Evolutionary conservation across 176 grass and related monocot genomes (phyloP), one percentile per base, ranked within the genome.

Genomic region (Aegilops bicornis): DNA sequence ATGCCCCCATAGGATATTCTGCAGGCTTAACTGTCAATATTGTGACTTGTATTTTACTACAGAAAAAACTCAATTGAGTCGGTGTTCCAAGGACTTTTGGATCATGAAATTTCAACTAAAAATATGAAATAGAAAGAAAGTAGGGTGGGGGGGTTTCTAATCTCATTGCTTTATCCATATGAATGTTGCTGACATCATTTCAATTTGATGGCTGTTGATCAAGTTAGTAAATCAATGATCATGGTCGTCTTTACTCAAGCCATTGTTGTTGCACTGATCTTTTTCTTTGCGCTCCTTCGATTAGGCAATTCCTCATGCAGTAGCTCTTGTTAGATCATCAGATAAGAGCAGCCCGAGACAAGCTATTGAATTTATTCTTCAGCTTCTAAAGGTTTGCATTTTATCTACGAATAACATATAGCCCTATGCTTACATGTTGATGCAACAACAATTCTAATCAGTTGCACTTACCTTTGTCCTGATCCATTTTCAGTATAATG

Each of bases 291-390:
- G 54, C 61, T 88, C 23, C 23, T 88, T 74, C 12, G 76, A 73
- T 75, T 87, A 98, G 96, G 96, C 96, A 48, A 94, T 98, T 77
- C 96, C 93, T 42, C 96, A 94, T 76, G 96, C 96, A 22, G 85
- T 98, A 80, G 88, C 96, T 94, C 88, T 96, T 79, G 88, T 90
- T 88, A 94, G 96, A 85, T 93, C 88, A 73, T 81, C 96, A 3
- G 88, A 92, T 79, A 98, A 92, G 75, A 96, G 86, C 87, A 98
- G 96, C 85, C 96, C 96, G 64, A 89, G 87, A 86, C 93, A 91
- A 94, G 93, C 96, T 72, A 92, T 98, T 80, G 94, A 98, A 60
- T 98, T 98, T 86, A 91, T 98, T 87, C 90, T 98, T 73, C 96
- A 98, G 79, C 93, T 98, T 83, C 82, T 98, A 54, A 98, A 98